These are phyloP conservation scores for Xylaria intraflava DNA, from an alignment of 495 filamentous ascomycete species.

Conservation along the genomic window DNA sequence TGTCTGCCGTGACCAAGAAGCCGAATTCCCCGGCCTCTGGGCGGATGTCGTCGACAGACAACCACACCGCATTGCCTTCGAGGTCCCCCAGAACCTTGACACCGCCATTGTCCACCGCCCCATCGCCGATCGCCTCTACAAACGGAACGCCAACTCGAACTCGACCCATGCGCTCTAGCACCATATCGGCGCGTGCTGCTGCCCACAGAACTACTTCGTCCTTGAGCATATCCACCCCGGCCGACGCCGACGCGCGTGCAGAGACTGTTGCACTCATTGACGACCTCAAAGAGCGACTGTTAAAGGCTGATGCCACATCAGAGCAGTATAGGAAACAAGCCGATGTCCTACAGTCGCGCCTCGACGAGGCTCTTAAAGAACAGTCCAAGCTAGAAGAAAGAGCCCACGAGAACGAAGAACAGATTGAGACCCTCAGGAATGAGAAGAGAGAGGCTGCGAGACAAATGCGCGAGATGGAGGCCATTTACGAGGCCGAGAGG, in stretches of 20 bases:
- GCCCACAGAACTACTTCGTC: conserved; percentile 55
- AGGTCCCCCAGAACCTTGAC: conserved; percentile 29
- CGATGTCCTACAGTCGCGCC: conserved; percentile 73
- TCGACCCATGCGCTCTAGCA: conserved; percentile 46
- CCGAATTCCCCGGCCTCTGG: conserved; percentile 35
- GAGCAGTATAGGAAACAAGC: conserved; percentile 79
- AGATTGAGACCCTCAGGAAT: conserved; percentile 68
- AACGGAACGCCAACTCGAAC: conserved; percentile 35
- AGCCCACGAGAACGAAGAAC: conserved; percentile 73
- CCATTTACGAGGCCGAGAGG: conserved; percentile 82
- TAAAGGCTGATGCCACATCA: conserved; percentile 69
- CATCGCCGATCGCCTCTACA: conserved; percentile 4
- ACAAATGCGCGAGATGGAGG: conserved; percentile 80
- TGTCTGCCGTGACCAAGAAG: conserved; percentile 40
- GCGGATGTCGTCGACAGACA: conserved; percentile 28
- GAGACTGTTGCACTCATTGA: conserved; percentile 76
- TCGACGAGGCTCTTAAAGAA: conserved; percentile 79
- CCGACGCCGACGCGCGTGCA: conserved; percentile 49
- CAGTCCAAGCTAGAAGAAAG: conserved; percentile 80
- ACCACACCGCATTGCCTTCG: conserved; percentile 14
- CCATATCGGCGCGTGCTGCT: conserved; percentile 63
- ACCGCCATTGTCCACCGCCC: conserved; percentile 28
- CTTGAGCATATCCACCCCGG: conserved; percentile 51
- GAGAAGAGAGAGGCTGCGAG: conserved; percentile 73
- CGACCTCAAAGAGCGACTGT: conserved; percentile 73